Evolutionary conservation across 805 yeast genomes (phyloP), one percentile per base, ranked within the genome.

Genomic region (Kuraishia capsulata): DNA sequence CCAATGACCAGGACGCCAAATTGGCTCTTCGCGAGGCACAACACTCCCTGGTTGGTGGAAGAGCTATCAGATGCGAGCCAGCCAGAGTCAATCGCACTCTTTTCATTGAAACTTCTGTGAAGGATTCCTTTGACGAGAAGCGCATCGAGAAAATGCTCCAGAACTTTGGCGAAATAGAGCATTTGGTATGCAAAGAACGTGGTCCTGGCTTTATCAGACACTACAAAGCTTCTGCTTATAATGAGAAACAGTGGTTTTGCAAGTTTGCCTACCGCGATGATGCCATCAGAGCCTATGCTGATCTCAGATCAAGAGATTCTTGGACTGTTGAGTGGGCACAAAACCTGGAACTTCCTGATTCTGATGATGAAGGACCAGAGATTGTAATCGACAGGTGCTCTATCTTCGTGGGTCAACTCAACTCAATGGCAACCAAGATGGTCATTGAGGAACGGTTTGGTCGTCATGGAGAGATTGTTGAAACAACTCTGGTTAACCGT

Each of bases 31-130:
- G 54, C 16, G 66, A 67, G 42, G 95, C 87, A 9, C 90, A 84
- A 49, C 78, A 79, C 40, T 67, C 86, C 4, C 56, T 65, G 5
- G 58, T 88, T 35, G 77, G 84, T 53, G 94, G 88, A 11, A 70
- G 95, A 54, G 65, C 76, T 3, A 74, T 90, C 33, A 71, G 97
- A 40, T 85, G 95, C 60, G 97, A 90, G 59, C 79, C 79, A 16
- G 97, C 97, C 1, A 79, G 83, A 51, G 96, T 89, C 34, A 90
- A 89, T 58, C 69, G 97, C 45, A 89, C 97, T 11, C 63, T 90
- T 31, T 83, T 75, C 53, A 56, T 87, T 33, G 59, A 77, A 1
- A 57, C 65, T 4, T 44, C 48, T 9, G 17, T 17, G 6, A 41
- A 44, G 11, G 16, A 18, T 11, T 42, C 38, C 3, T 33, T 14